Evolutionary conservation across 2,329 filamentous ascomycete species (phyloP), one percentile per base, ranked within the genome.

Genomic region (Trematosphaeria pertusa): DNA sequence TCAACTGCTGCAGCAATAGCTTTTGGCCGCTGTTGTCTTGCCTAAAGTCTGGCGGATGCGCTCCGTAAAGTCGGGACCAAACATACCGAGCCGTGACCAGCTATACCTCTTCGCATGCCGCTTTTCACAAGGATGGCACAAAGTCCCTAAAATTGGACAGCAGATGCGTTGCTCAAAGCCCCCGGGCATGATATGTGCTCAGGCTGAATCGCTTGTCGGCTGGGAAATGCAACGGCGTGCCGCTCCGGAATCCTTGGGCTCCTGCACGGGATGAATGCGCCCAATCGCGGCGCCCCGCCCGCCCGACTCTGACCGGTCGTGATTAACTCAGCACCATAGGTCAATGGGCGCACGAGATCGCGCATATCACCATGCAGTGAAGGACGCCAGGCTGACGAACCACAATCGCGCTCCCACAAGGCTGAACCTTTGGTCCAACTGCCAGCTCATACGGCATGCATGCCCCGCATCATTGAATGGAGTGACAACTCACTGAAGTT

Each of bases 361-460:
- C 14, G 22, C 40, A 43, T 37, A 10, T 26, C 22, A 30, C 18
- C 34, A 11, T 44, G 40, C 36, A 35, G 19, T 33, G 26, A 26
- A 26, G 37, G 20, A 33, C 30, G 35, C 36, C 42, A 58, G 55
- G 56, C 58, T 63, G 58, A 46, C 58, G 56, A 65, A 64, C 54
- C 40, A 50, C 32, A 50, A 34, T 22, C 24, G 38, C 14, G 39
- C 17, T 26, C 40, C 10, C 28, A 56, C 50, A 47, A 64, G 59
- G 62, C 62, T 64, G 62, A 57, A 50, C 21, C 44, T 34, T 17
- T 43, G 26, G 43, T 46, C 39, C 41, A 42, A 54, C 36, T 58
- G 60, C 48, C 61, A 63, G 34, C 61, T 56, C 59, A 65, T 44
- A 46, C 45, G 18, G 28, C 36, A 59, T 62, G 52, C 57, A 61